Conservation (phyloP, 2,329 filamentous ascomycete genomes). For the Graphilbum sp. region DNA sequence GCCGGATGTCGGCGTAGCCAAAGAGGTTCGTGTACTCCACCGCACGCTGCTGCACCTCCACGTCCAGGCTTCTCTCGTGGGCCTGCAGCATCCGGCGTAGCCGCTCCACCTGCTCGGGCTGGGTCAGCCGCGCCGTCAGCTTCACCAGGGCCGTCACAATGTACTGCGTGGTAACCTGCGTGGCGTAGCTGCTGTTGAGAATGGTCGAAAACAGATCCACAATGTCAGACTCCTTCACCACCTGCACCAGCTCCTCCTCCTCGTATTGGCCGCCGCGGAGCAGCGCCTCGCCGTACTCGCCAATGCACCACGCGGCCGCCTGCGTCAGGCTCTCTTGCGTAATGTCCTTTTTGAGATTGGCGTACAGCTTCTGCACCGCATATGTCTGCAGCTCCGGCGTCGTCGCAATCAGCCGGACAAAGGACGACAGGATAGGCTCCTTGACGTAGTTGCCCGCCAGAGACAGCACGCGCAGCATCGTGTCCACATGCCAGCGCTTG, state of each 20-base stretch:
- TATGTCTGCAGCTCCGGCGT: constrained; percentile 92
- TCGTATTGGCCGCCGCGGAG: constrained; percentile 81
- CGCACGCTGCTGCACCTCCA: constrained; percentile 90
- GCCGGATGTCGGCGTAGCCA: constrained; percentile 68
- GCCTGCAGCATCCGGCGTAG: constrained; percentile 61
- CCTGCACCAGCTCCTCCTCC: constrained; percentile 71
- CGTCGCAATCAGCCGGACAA: constrained; percentile 87
- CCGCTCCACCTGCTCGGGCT: constrained; percentile 72
- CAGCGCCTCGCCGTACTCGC: constrained; percentile 88
- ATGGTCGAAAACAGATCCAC: constrained; percentile 87
- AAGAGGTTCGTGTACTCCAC: constrained; percentile 97
- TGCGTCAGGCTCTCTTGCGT: constrained; percentile 92
- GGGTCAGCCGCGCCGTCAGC: constrained; percentile 72
- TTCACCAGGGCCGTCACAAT: constrained; percentile 93
- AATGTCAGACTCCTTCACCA: constrained; percentile 75
- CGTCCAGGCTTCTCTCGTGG: constrained; percentile 74
- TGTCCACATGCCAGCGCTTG: constrained; percentile 97
- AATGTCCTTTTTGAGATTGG: constrained; percentile 84
- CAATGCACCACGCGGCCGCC: constrained; percentile 92
- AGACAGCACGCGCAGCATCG: constrained; percentile 85
- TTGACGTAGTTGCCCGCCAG: constrained; percentile 94
- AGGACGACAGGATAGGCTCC: constrained; percentile 92
- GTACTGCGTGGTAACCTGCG: constrained; percentile 83
- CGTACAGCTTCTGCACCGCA: constrained; percentile 86
- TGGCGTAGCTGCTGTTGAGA: constrained; percentile 86